phyloP scores from a whole-genome alignment of 1,284 basidiomycete species.

The Irpex rosettiformis region DNA sequence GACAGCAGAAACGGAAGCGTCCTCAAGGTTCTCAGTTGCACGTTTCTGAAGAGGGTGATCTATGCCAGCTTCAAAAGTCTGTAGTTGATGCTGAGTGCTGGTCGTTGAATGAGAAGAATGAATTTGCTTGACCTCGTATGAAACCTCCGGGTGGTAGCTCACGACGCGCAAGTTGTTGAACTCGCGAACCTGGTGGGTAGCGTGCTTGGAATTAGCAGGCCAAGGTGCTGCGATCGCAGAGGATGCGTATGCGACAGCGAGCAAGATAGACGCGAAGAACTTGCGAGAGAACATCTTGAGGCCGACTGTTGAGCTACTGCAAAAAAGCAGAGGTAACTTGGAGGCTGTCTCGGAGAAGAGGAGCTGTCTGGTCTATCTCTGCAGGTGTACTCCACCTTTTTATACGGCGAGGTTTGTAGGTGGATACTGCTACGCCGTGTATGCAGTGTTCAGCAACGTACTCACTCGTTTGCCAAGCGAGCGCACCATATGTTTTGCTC shows the following conservation, averaged over 20 bases:
- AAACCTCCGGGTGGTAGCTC: conserved; percentile 40
- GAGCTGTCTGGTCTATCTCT: neutral
- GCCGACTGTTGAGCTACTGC: neutral
- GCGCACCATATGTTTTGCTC: neutral
- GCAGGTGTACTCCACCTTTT: neutral
- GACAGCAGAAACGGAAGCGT: neutral
- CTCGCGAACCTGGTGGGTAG: conserved; percentile 39
- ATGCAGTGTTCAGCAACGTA: neutral
- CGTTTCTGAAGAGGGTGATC: conserved; percentile 3
- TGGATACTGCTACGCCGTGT: neutral
- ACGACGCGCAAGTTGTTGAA: conserved; percentile 34
- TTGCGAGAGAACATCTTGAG: conserved; percentile 23
- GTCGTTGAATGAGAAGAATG: neutral
- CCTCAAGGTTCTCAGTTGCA: conserved; percentile 1
- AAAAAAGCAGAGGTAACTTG: neutral
- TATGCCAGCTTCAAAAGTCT: neutral
- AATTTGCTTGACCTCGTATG: conserved; percentile 35
- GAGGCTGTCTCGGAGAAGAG: conserved; percentile 1
- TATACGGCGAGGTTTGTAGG: neutral
- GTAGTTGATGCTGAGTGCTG: neutral
- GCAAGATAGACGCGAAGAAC: conserved; percentile 28
- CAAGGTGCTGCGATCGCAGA: conserved; percentile 26
- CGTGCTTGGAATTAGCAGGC: conserved; percentile 28
- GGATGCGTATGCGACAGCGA: conserved; percentile 29
- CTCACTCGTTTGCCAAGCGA: neutral